These are phyloP conservation scores for Pythium sp. DNA, from an alignment of 352 stramenopile genomes.

Conservation along the genomic window DNA sequence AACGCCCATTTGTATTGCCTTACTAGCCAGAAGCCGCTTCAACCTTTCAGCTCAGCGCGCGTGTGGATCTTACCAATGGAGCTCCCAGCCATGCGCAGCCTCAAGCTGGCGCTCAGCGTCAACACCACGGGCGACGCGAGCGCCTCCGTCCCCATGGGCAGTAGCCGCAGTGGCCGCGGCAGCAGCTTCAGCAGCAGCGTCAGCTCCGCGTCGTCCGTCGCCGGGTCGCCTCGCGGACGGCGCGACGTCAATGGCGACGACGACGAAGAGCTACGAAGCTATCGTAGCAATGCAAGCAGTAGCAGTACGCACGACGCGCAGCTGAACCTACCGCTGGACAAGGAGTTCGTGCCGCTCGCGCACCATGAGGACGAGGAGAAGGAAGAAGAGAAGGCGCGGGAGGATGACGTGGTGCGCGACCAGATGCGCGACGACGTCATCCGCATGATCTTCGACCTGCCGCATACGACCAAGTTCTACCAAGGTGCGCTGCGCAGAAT, in stretches of 20 bases:
- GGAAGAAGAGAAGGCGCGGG: constrained; percentile 14
- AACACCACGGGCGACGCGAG: constrained; percentile 21
- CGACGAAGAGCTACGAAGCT: constrained; percentile 21
- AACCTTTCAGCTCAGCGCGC: not conserved
- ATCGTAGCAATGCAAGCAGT: constrained; percentile 19
- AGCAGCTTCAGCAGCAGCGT: constrained; percentile 8
- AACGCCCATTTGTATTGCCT: not conserved
- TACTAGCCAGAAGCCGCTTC: constrained; percentile 9
- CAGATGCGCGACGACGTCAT: constrained; percentile 78
- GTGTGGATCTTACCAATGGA: constrained; percentile 21
- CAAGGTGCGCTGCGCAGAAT: constrained; percentile 36
- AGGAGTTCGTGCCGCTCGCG: constrained; percentile 43
- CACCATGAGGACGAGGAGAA: constrained; percentile 23
- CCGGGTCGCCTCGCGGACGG: constrained; percentile 17
- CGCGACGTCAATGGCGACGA: constrained; percentile 21
- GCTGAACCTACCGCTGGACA: constrained; percentile 38
- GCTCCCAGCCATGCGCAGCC: constrained; percentile 24
- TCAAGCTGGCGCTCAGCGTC: constrained; percentile 25
- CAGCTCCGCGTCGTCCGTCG: constrained; percentile 2
- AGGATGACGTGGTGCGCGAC: constrained; percentile 37
- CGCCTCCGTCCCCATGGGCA: not conserved
- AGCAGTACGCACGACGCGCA: constrained; percentile 23
- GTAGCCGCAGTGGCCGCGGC: constrained; percentile 11
- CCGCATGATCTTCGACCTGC: constrained; percentile 85
- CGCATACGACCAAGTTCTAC: constrained; percentile 69